Evolutionary conservation across 2,329 filamentous ascomycete species (phyloP).

Genomic region (Sphaerulina musiva): DNA sequence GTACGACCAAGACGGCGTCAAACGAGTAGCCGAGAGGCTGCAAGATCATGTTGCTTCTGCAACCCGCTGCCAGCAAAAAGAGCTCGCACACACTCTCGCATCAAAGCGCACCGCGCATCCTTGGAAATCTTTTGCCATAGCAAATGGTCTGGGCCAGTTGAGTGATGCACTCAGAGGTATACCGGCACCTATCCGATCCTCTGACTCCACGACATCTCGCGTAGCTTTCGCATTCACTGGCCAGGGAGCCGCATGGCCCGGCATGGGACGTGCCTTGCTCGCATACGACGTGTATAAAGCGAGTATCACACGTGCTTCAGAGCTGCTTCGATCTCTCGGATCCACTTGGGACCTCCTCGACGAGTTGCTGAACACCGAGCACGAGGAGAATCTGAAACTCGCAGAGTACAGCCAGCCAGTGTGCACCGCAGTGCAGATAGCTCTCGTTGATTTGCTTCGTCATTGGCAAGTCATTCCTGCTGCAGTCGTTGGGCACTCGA

Average conservation of each 20-base stretch:
- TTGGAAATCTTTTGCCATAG: conserved; percentile 7
- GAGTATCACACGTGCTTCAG: conserved; percentile 5
- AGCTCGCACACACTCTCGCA: conserved; percentile 12
- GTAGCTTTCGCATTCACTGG: conserved; percentile 17
- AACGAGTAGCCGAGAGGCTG: not conserved
- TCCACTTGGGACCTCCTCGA: conserved; percentile 17
- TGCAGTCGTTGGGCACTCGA: conserved; percentile 29
- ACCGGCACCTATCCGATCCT: not conserved
- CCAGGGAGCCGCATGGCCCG: conserved; percentile 20
- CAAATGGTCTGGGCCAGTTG: not conserved
- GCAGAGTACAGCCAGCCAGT: conserved; percentile 41
- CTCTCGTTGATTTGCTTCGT: conserved; percentile 38
- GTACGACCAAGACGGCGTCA: conserved; percentile 6
- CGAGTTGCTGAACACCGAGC: conserved; percentile 19
- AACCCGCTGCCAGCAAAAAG: not conserved
- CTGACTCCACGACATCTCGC: not conserved
- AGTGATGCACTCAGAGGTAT: not conserved
- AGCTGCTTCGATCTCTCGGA: conserved; percentile 3
- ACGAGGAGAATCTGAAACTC: conserved; percentile 1
- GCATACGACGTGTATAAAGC: conserved; percentile 8
- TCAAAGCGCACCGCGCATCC: conserved; percentile 6
- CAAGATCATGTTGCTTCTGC: not conserved
- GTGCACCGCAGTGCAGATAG: conserved; percentile 43
- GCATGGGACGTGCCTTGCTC: conserved; percentile 21
- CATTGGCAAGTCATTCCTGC: conserved; percentile 19